phyloP scores from a whole-genome alignment of 768 basidiomycete species.

The Podaxis sp. region DNA sequence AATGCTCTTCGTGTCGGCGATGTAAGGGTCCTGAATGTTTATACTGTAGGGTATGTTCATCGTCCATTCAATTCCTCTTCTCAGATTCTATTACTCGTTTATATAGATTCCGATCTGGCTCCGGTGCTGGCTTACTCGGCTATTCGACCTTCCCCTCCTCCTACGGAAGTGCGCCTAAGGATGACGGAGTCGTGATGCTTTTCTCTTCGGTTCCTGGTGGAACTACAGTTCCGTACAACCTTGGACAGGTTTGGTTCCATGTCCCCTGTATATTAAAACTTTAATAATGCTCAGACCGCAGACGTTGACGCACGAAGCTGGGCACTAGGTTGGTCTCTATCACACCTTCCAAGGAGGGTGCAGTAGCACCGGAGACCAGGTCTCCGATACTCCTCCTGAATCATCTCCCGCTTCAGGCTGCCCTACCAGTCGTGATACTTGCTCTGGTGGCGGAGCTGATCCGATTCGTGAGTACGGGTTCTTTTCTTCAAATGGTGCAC shows the following conservation, averaged over 20 bases:
- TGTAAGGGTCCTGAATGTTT: slow-evolving; percentile 38
- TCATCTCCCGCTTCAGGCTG: slow-evolving; percentile 32
- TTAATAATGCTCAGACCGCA: slow-evolving; percentile 1
- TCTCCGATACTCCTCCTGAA: slow-evolving; percentile 41
- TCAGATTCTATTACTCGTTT: neutral
- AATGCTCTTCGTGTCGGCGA: slow-evolving; percentile 34
- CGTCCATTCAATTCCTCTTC: neutral
- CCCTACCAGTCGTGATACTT: slow-evolving; percentile 25
- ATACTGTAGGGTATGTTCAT: slow-evolving; percentile 34
- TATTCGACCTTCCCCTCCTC: slow-evolving; percentile 44
- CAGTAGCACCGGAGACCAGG: slow-evolving; percentile 34
- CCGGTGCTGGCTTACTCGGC: slow-evolving; percentile 35
- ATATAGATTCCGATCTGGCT: slow-evolving; percentile 29
- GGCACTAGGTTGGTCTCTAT: slow-evolving; percentile 49
- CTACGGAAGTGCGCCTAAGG: slow-evolving; percentile 27
- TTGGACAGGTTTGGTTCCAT: slow-evolving; percentile 10
- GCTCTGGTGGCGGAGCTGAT: slow-evolving; percentile 18
- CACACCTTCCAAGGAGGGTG: slow-evolving; percentile 46
- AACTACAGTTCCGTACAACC: slow-evolving; percentile 33
- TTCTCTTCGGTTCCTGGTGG: slow-evolving; percentile 35
- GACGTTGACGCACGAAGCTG: slow-evolving; percentile 45
- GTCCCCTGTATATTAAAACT: no score
- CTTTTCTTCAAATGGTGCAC: neutral
- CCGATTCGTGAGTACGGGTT: slow-evolving; percentile 19
- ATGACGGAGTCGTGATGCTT: slow-evolving; percentile 40